A percentile compares a stretch with the other conserved stretches of the same genome.
phyloP scores from a whole-genome alignment of 2,329 filamentous ascomycete genomes.

The Paecilomyces variotii region DNA sequence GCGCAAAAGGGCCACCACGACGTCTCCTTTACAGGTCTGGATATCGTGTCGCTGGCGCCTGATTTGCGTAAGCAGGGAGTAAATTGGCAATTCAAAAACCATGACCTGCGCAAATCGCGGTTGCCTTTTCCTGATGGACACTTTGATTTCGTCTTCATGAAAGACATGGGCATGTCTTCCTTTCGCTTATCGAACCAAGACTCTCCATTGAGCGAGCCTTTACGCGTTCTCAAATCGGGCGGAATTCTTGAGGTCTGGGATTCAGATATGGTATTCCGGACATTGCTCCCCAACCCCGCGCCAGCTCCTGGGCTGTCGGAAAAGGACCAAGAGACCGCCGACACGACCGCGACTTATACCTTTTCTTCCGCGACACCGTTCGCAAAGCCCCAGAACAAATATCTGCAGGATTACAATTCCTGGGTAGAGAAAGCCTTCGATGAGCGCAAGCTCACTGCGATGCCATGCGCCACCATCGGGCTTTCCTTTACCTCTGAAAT shows the following conservation, averaged over 20 bases:
- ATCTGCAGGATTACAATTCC: slow-evolving; percentile 70
- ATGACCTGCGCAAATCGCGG: slow-evolving; percentile 68
- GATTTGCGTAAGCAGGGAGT: slow-evolving; percentile 63
- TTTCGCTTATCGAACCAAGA: slow-evolving; percentile 49
- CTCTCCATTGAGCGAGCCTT: slow-evolving; percentile 59
- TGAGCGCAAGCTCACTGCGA: slow-evolving; percentile 57
- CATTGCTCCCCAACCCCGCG: slow-evolving; percentile 69
- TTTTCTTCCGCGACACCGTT: slow-evolving; percentile 79
- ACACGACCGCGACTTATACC: slow-evolving; percentile 69
- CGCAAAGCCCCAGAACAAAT: slow-evolving; percentile 71
- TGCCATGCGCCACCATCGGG: slow-evolving; percentile 70
- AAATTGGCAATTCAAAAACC: slow-evolving; percentile 81
- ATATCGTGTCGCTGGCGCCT: slow-evolving; percentile 66
- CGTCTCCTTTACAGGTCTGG: slow-evolving; percentile 73
- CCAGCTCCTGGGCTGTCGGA: slow-evolving; percentile 49
- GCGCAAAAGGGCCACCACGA: slow-evolving; percentile 57
- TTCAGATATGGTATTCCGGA: slow-evolving; percentile 73
- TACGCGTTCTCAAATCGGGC: slow-evolving; percentile 68
- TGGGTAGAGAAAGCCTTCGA: slow-evolving; percentile 76
- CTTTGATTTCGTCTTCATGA: slow-evolving; percentile 83
- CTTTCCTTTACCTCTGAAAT: slow-evolving; percentile 75
- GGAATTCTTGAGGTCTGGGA: slow-evolving; percentile 86
- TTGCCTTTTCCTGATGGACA: slow-evolving; percentile 71
- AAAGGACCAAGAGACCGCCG: slow-evolving; percentile 56
- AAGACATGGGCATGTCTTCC: slow-evolving; percentile 68